Base-by-base conservation (phyloP, 2,329 filamentous ascomycete genomes). In the Meredithiella fracta region DNA sequence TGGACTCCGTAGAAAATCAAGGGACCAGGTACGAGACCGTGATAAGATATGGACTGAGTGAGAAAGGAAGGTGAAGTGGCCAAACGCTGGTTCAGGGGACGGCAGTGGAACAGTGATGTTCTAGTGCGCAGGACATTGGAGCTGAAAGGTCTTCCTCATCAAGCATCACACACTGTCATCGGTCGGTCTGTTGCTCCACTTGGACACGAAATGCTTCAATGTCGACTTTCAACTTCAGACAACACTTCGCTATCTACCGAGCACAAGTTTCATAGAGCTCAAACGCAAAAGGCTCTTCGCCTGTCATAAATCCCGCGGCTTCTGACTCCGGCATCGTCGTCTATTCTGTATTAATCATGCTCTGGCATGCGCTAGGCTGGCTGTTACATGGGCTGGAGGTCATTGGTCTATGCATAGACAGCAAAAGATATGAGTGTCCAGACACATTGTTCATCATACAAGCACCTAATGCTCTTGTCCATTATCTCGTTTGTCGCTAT, bases 401-500 rank as follows among this genome's bases (percentile, higher is more conserved):
- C 17, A 23, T 15, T n/a, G 22, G 3, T 23, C 44, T 49, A 49
- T 49, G 44, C 44, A 49, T 49, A 26, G 22, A 23, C 9, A 8
- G 22, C 44, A 49, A 49, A 22, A 25, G 22, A 49, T 22, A 49
- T 49, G 11, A 49, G 2, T 14, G 15, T 25, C 44, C 23, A 49
- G 23, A 49, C 44, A 26, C 22, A n/a, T 49, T 49, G 44, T 8
- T 29, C 23, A 26, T 26, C 44, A 49, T 49, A 26, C 44, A 23
- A 17, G 15, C 22, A 22, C n/a, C 44, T 20, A 23, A 49, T 49
- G 23, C 44, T 26, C 44, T 26, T 14, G 11, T 22, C 38, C 31
- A 52, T 52, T 52, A 52, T 52, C 50, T 52, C 50, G 50, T 52
- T 52, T 52, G 50, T 52, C 8, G 8, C 11, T 52, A 52, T 52